A percentile compares a stretch with the other conserved stretches of the same genome.
These are phyloP conservation scores for Hymenotorrendiella dingleyae DNA, from an alignment of 2,329 filamentous ascomycete genomes.

Conservation along the genomic window DNA sequence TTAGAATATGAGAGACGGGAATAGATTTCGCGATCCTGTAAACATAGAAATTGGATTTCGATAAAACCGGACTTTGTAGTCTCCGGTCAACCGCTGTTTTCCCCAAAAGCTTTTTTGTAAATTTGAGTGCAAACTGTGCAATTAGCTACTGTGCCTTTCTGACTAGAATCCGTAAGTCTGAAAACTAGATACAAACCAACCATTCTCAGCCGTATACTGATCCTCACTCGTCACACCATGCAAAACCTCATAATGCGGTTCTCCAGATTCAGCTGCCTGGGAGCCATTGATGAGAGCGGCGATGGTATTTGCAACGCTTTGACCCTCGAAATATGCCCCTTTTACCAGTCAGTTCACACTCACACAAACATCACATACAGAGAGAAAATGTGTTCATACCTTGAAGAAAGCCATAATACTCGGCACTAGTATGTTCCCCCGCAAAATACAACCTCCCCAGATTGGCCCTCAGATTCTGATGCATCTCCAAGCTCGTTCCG, in stretches of 20 bases:
- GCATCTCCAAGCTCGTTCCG: constrained; percentile 56
- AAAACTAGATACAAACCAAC: constrained; percentile 14
- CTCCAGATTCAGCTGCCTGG: constrained; percentile 5
- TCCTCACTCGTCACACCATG: constrained; percentile 8
- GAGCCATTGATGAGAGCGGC: constrained; percentile 33
- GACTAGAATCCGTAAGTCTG: constrained; percentile 12
- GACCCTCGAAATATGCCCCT: constrained; percentile 49
- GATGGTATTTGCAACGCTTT: constrained; percentile 40
- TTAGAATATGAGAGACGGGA: too few species aligned
- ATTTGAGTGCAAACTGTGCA: too few species aligned
- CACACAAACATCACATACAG: too few species aligned
- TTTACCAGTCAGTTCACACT: too few species aligned
- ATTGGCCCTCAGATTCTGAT: constrained; percentile 64
- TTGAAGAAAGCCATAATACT: constrained; percentile 62
- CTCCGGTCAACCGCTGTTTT: too few species aligned
- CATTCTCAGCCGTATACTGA: constrained; percentile 9
- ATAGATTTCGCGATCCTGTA: too few species aligned
- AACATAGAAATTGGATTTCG: too few species aligned
- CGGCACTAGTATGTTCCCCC: constrained; percentile 55
- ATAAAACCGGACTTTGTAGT: too few species aligned
- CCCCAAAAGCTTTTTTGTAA: too few species aligned
- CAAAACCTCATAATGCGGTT: constrained; percentile 8
- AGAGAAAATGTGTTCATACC: too few species aligned
- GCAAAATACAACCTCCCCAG: constrained; percentile 57
- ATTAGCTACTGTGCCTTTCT: too few species aligned